Evolutionary conservation across 306 rosid genomes (phyloP), one percentile per base, ranked within the genome.

Genomic region (Abrus pulchellus): DNA sequence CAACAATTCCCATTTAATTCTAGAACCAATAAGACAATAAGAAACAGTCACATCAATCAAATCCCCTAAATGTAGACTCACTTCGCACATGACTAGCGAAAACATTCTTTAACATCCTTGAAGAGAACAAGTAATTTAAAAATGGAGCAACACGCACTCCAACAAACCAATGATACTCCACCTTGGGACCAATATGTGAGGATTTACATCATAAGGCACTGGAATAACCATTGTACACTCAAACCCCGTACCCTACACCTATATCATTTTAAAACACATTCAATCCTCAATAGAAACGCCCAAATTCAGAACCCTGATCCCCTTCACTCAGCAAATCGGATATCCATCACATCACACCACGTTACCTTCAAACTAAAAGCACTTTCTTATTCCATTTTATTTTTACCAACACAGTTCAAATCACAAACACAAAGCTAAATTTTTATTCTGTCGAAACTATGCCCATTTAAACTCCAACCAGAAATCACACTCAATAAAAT

Each of bases 151-250:
- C 88, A 69, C 89, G 87, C 85, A 75, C 84, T 45, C 89, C 89
- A 79, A 87, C 66, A 59, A 83, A 34, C 43, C 72, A 84, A 41
- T 87, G 89, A 79, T 72, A 85, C 20, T 77, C 87, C 1, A 86
- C 86, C 86, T 88, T 84, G 0, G 84, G 85, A 68, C 91, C 92
- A 66, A 85, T 84, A 80, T 80, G 90, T 75, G 77, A 52, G 90
- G 88, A 81, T 36, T 36, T 30, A 89, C 88, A 68, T 87, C 88
- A 44, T 82, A 84, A 70, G 84, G 86, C 33, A 91, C 84, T 0
- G 87, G 78, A 50, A 86, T 85, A 73, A 89, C 81, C 80, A 76
- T 79, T n/a, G 90, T 82, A 76, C 90, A 90, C 62, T 83, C 7
- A 74, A 59, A 9, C 14, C 55, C 0, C 8, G 3, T 40, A 40